Conservation (phyloP, 768 basidiomycete species). For the Leucocoprinus birnbaumii region DNA sequence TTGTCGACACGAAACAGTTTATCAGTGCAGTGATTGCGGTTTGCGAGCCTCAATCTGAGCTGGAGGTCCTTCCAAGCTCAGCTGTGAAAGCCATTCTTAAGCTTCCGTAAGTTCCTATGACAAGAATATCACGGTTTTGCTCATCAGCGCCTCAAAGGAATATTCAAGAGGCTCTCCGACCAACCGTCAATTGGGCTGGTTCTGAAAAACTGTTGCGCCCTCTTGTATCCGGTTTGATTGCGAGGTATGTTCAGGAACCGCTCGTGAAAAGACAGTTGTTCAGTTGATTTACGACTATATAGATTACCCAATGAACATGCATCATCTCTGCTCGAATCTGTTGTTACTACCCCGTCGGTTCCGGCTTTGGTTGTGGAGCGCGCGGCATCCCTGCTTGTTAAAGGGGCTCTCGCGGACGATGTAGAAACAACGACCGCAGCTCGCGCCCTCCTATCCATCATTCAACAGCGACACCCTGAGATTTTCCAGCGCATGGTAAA, state of each 20-base stretch:
- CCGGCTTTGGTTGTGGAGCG: conserved; percentile 31
- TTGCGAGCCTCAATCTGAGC: conserved; percentile 56
- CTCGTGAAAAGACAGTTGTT: not conserved
- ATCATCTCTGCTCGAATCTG: conserved; percentile 31
- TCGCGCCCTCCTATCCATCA: conserved; percentile 45
- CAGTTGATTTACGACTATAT: not conserved
- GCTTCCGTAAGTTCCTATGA: conserved; percentile 42
- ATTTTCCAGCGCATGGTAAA: conserved; percentile 43
- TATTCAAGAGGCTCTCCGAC: conserved; percentile 45
- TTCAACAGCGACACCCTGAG: conserved; percentile 66
- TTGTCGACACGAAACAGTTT: conserved; percentile 54
- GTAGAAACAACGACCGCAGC: conserved; percentile 17
- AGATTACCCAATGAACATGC: conserved; percentile 32
- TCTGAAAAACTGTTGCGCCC: conserved; percentile 57
- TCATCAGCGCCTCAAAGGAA: conserved; percentile 28
- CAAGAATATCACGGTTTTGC: not conserved
- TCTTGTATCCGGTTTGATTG: conserved; percentile 38
- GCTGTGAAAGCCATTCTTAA: conserved; percentile 37
- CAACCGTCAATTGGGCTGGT: conserved; percentile 43
- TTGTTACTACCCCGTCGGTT: conserved; percentile 31
- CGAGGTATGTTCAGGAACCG: conserved; percentile 23
- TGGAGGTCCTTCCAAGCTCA: conserved; percentile 44
- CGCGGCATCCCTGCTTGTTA: conserved; percentile 25
- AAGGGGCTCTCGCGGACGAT: conserved; percentile 21
- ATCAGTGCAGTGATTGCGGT: conserved; percentile 65